Percentiles rank a stretch among this genome's conserved stretches.
These are phyloP conservation scores for Fusarium bactridioides DNA, from an alignment of 2,329 filamentous ascomycete genomes.

Conservation along the genomic window DNA sequence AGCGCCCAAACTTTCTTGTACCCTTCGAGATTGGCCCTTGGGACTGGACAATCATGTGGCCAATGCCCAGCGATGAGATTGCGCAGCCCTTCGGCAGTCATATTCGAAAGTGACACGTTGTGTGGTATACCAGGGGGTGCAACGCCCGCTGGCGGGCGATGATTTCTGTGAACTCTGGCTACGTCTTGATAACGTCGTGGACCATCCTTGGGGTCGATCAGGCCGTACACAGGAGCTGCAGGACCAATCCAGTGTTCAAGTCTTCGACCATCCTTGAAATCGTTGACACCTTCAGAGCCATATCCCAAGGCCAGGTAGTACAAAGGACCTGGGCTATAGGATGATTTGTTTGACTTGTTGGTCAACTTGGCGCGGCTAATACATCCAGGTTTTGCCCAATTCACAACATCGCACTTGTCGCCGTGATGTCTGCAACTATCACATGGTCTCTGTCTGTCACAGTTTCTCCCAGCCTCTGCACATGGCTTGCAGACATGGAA, in stretches of 20 bases:
- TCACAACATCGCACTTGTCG: neutral
- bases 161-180: neutral
- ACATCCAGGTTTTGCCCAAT: neutral
- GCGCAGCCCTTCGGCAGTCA: no score
- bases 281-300: constrained; percentile 38
- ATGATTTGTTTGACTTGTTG: no score
- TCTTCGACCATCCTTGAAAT: constrained; percentile 28
- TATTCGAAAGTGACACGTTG: no score
- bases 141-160: constrained; percentile 14
- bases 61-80: no score
- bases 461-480: constrained; percentile 31
- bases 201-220: neutral
- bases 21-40: neutral
- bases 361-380: neutral
- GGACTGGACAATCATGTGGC: no score
- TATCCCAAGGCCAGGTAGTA: constrained; percentile 48
- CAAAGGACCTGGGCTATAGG: constrained; percentile 32
- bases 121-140: no score
- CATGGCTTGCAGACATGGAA: constrained; percentile 38
- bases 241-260: constrained; percentile 39
- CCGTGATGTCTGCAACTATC: constrained; percentile 42
- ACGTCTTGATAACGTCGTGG: neutral
- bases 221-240: constrained; percentile 20
- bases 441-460: constrained; percentile 50
- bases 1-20: neutral